phyloP scores from a whole-genome alignment of 331 rosid genomes.

The Pyracantha coccinea region DNA sequence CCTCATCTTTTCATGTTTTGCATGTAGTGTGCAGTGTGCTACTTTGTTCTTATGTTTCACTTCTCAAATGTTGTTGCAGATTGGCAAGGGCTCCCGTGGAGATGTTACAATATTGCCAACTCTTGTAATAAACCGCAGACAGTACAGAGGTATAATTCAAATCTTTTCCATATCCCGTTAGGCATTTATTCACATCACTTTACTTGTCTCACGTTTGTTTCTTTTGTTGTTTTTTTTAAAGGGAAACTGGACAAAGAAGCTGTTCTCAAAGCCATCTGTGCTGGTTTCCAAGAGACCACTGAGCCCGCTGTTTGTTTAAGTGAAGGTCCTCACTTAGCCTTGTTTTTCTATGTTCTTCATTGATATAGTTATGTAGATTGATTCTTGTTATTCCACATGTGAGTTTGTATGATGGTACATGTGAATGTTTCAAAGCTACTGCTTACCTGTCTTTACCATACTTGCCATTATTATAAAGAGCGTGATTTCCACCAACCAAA shows the following conservation, averaged over 20 bases:
- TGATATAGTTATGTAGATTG: neutral
- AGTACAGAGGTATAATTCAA: conserved; percentile 64
- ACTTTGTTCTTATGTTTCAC: conserved; percentile 10
- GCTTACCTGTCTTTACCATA: neutral
- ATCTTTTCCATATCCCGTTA: neutral
- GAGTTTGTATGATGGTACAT: neutral
- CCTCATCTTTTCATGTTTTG: conserved; percentile 1
- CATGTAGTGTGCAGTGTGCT: neutral
- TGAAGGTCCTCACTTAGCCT: conserved; percentile 42
- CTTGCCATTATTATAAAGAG: neutral
- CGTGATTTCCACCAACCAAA: neutral
- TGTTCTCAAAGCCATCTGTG: conserved; percentile 86
- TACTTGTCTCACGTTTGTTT: conserved; percentile 9
- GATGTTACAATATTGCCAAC: conserved; percentile 97
- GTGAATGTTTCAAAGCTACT: neutral
- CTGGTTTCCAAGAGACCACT: conserved; percentile 85
- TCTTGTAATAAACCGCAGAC: conserved; percentile 83
- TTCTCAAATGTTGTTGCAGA: conserved; percentile 39
- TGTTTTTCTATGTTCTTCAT: neutral
- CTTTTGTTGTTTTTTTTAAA: conserved; percentile 23
- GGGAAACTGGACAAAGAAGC: conserved; percentile 83
- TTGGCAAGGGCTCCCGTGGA: conserved; percentile 87
- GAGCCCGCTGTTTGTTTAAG: conserved; percentile 87
- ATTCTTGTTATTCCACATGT: neutral
- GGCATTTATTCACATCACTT: conserved; percentile 1